Conservation (phyloP, 106 monocot species). For the Hemerocallis citrina region DNA sequence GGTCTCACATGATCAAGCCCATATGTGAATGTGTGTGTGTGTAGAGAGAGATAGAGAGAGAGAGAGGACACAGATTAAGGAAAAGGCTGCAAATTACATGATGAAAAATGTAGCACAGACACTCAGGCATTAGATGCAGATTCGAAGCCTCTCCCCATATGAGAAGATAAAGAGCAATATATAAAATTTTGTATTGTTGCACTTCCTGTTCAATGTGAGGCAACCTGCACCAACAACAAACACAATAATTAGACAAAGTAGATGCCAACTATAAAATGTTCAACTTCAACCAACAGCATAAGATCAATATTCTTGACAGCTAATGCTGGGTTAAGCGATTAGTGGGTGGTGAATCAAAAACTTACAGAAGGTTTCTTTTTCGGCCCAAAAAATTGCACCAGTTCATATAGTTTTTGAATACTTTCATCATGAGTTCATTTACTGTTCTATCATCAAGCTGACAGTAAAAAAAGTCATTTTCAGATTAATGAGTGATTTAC, state of each 20-base stretch:
- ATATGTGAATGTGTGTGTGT: no score
- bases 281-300: background rate
- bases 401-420: constrained; percentile 55
- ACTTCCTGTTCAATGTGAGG: constrained; percentile 70
- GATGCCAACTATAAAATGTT: background rate
- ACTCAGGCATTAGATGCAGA: constrained; percentile 78
- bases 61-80: constrained; percentile 3
- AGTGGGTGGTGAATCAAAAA: background rate
- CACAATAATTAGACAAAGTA: background rate
- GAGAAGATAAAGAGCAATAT: constrained; percentile 77
- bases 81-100: constrained; percentile 33
- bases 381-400: constrained; percentile 78
- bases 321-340: background rate
- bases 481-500: background rate
- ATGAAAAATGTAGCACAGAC: constrained; percentile 81
- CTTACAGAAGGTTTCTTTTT: constrained; percentile 57
- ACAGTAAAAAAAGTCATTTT: constrained; percentile 1
- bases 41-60: no score
- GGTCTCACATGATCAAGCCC: no score
- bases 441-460: constrained; percentile 82
- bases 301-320: background rate
- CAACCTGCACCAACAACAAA: constrained; percentile 31
- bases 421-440: constrained; percentile 51
- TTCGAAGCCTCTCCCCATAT: constrained; percentile 92
- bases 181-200: constrained; percentile 69